These are phyloP conservation scores for Corymbia calophylla DNA, from an alignment of 441 rosid genomes.

Conservation along the genomic window DNA sequence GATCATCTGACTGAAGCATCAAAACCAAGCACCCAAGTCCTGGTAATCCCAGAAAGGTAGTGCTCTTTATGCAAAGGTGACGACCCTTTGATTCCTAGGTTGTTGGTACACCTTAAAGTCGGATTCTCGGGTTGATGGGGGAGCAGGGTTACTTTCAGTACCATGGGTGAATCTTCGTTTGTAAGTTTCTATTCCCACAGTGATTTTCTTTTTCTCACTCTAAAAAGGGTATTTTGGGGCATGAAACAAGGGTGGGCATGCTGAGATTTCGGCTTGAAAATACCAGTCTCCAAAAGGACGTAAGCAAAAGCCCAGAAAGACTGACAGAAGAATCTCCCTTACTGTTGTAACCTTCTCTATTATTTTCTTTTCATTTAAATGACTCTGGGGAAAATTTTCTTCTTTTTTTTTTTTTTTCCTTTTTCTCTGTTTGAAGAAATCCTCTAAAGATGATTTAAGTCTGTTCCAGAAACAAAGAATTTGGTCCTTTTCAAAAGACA, in stretches of 20 bases:
- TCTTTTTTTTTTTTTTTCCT: background rate
- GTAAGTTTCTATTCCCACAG: background rate
- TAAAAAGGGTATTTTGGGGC: constrained; percentile 15
- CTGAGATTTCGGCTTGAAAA: constrained; percentile 48
- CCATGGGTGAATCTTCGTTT: constrained; percentile 3
- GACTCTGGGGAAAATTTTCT: background rate
- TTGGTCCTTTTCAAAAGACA: constrained; percentile 46
- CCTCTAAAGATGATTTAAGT: constrained; percentile 35
- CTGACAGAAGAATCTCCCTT: constrained; percentile 61
- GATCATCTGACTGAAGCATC: background rate
- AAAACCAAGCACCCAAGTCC: background rate
- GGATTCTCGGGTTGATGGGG: constrained; percentile 14
- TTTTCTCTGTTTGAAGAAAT: constrained; percentile 27
- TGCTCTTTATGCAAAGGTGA: constrained; percentile 16
- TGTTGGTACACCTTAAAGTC: background rate
- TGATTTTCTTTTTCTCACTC: background rate
- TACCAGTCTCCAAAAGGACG: constrained; percentile 34
- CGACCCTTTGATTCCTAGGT: constrained; percentile 14
- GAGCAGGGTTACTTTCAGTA: constrained; percentile 16
- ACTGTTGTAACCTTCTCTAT: constrained; percentile 37
- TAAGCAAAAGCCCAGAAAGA: constrained; percentile 42
- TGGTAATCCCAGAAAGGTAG: background rate
- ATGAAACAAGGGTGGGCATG: constrained; percentile 19
- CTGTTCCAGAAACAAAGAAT: constrained; percentile 47
- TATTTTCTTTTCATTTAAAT: constrained; percentile 5